These are phyloP conservation scores for Fagopyrum esculentum DNA, from an alignment of 148 eudicot genomes.

Conservation along the genomic window DNA sequence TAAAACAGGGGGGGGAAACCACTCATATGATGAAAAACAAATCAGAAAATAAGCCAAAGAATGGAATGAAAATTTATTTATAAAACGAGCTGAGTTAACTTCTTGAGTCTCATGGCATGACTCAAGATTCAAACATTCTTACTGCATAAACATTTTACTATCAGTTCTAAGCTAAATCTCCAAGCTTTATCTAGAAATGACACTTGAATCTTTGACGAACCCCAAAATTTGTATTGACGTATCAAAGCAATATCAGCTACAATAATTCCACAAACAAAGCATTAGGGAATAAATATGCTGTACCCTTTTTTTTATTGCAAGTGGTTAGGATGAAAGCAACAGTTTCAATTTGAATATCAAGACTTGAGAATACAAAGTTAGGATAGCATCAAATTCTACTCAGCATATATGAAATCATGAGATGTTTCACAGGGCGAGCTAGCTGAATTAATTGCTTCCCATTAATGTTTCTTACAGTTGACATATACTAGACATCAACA, in stretches of 20 bases:
- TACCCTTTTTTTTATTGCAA: neutral
- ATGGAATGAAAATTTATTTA: neutral
- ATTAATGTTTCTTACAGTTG: neutral
- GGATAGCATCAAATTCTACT: neutral
- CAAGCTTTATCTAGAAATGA: neutral
- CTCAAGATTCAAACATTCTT: neutral
- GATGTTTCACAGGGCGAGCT: neutral
- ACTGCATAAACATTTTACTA: neutral
- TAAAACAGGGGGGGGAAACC: neutral
- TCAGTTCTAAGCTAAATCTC: neutral
- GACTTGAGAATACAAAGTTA: neutral
- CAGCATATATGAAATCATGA: neutral
- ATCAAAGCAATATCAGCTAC: neutral
- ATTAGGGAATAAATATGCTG: neutral
- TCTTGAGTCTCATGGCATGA: neutral
- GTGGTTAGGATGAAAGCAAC: neutral
- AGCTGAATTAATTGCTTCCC: neutral
- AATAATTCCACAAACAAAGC: neutral
- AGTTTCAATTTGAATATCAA: neutral
- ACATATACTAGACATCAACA: slow-evolving; percentile 17
- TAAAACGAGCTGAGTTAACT: neutral
- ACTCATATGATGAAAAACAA: neutral
- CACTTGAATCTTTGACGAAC: neutral
- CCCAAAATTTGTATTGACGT: neutral
- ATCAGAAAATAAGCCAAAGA: neutral